A percentile compares a stretch with the other conserved stretches of the same genome.
Conservation (phyloP, 352 stramenopile species). For the Globisporangium middletonii region DNA sequence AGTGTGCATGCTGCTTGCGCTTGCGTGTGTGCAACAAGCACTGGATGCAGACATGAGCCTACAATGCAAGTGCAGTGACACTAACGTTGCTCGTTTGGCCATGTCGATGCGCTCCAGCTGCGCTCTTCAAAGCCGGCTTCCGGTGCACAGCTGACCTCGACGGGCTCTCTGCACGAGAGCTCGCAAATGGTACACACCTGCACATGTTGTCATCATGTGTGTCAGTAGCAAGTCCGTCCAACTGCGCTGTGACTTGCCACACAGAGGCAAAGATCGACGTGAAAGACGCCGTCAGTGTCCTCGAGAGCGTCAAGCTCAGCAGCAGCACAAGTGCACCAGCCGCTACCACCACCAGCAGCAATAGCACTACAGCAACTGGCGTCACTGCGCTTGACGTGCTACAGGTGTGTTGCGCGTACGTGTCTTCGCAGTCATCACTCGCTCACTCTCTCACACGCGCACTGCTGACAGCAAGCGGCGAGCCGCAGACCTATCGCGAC, state of each 20-base stretch:
- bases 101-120: constrained; percentile 17
- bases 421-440: neutral
- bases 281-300: constrained; percentile 24
- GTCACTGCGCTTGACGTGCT: constrained; percentile 39
- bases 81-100: no score
- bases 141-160: constrained; percentile 48
- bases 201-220: neutral
- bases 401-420: constrained; percentile 17
- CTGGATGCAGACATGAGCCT: neutral
- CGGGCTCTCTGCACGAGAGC: constrained; percentile 41
- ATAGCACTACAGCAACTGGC: constrained; percentile 13
- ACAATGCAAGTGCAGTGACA: no score
- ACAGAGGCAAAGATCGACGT: constrained; percentile 38
- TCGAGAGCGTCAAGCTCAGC: constrained; percentile 16
- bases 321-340: no score
- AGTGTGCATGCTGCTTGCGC: neutral
- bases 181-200: constrained; percentile 37
- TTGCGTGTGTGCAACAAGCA: neutral
- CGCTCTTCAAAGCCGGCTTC: constrained; percentile 57
- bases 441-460: neutral
- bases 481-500: constrained; percentile 31
- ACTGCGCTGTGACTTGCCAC: no score
- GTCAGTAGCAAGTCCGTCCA: neutral
- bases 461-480: constrained; percentile 20
- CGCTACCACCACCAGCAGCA: neutral